Evolutionary conservation across 2,329 filamentous ascomycete species (phyloP), one percentile per base, ranked within the genome.

Genomic region (Pseudohalonectria lignicola): DNA sequence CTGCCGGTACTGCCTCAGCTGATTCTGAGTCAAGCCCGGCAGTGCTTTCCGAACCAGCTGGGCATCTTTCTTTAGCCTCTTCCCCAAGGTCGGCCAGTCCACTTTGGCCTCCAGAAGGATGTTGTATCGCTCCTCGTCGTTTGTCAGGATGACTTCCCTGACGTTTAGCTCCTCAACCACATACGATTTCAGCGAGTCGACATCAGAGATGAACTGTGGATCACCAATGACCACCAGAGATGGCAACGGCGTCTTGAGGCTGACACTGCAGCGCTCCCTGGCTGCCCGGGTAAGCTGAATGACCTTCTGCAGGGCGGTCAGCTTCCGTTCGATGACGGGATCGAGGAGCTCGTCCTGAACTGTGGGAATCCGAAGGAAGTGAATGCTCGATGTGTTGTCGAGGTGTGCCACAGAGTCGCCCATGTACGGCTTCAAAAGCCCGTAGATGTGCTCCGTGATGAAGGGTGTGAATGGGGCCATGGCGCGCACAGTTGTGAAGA

Each of bases 61-160:
- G 46, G 86, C 84, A 52, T 95, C 88, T 63, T 94, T 95, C 71
- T 94, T 94, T 49, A 96, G 73, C 66, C 95, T 96, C 74, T 94
- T 94, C 47, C 92, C 90, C 12, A 98, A 71, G 2, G 85, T 82
- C 12, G 90, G 87, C 82, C 90, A 95, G 59, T 96, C 90, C 8
- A 87, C 88, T 29, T 75, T 77, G 13, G 88, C 85, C 44, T 82
- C 86, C 63, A 94, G 94, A 54, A 92, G 81, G 33, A 98, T 87
- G 40, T 87, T 85, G 65, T 95, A 95, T 56, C 82, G 85, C 39
- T 77, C 81, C 62, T 96, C 90, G 46, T 96, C 87, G 6, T 75
- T 79, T 3, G 86, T 86, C 37, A 95, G 70, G 11, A 94, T 67
- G 19, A 96, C 66, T 44, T 94, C 84, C 44, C 82, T 78, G 34